Evolutionary conservation across 129 eudicot genomes (phyloP).

Genomic region (Tanacetum coccineum): DNA sequence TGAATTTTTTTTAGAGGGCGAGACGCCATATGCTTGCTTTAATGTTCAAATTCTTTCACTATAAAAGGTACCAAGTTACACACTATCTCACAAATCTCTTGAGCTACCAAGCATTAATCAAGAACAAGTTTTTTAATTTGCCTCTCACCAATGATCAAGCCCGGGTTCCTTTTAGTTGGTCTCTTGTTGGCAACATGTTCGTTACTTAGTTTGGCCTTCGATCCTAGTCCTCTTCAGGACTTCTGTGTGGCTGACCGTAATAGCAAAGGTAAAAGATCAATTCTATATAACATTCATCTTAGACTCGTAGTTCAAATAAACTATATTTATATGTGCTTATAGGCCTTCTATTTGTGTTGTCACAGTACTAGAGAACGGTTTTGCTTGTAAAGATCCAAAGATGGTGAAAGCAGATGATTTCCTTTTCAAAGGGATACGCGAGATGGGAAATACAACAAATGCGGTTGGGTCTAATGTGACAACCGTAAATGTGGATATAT

Average conservation of each 20-base stretch:
- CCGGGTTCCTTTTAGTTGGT: slow-evolving; percentile 18
- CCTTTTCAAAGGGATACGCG: slow-evolving; percentile 25
- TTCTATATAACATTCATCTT: background rate
- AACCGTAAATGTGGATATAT: slow-evolving; percentile 15
- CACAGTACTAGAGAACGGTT: slow-evolving; percentile 21
- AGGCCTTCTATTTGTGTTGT: background rate
- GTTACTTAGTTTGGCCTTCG: slow-evolving; percentile 16
- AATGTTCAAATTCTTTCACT: slow-evolving; percentile 1
- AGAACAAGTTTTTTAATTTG: background rate
- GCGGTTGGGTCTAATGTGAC: slow-evolving; percentile 31
- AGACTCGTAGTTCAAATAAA: too few relatives aligned
- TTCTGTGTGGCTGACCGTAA: slow-evolving; percentile 32
- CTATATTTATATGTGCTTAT: background rate
- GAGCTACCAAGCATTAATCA: background rate
- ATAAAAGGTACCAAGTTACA: slow-evolving; percentile 18
- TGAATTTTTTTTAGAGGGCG: too few relatives aligned
- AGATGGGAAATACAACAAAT: slow-evolving; percentile 26
- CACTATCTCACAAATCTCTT: background rate
- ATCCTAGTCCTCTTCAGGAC: slow-evolving; percentile 34
- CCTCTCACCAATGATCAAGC: slow-evolving; percentile 11
- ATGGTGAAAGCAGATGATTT: slow-evolving; percentile 28
- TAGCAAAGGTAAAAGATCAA: slow-evolving; percentile 15
- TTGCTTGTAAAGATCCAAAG: slow-evolving; percentile 27
- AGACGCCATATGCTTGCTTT: background rate
- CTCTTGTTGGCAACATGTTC: slow-evolving; percentile 20